phyloP scores from a whole-genome alignment of 2,329 filamentous ascomycete genomes.

The Aspergillus pseudotamarii region DNA sequence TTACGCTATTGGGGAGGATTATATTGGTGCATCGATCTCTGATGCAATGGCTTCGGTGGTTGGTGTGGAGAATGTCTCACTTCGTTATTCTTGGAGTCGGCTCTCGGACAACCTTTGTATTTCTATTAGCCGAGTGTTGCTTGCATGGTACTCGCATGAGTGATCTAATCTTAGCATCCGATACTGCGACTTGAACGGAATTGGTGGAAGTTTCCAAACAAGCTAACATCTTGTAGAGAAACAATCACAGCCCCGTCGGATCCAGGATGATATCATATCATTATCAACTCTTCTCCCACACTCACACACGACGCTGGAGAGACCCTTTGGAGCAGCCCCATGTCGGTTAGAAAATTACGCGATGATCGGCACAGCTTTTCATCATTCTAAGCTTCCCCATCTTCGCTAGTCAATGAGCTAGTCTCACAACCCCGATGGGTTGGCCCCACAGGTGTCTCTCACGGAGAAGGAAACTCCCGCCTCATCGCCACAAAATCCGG shows the following conservation, averaged over 20 bases:
- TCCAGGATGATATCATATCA: too few species aligned
- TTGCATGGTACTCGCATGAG: not conserved
- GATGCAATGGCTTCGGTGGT: not conserved
- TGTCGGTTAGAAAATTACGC: not conserved
- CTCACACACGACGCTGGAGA: not conserved
- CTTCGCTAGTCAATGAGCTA: not conserved
- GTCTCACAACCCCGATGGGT: not conserved
- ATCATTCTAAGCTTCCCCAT: not conserved
- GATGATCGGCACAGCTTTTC: not conserved
- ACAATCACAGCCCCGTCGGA: not conserved
- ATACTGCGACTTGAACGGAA: not conserved
- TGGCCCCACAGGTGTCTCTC: not conserved
- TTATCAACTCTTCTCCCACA: not conserved
- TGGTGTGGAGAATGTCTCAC: slow-evolving; percentile 3
- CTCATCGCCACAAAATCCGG: not conserved
- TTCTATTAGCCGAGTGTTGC: not conserved
- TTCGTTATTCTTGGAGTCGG: not conserved
- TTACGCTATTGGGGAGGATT: not conserved
- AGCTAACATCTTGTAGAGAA: not conserved
- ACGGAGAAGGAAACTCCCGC: not conserved
- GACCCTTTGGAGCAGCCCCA: not conserved
- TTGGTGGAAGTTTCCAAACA: not conserved
- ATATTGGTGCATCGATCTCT: not conserved
- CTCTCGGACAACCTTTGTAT: not conserved
- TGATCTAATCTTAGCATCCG: not conserved